Percentiles rank a stretch among this genome's conserved stretches.
phyloP scores from a whole-genome alignment of 1,284 basidiomycete species.

The Pascua sp. region DNA sequence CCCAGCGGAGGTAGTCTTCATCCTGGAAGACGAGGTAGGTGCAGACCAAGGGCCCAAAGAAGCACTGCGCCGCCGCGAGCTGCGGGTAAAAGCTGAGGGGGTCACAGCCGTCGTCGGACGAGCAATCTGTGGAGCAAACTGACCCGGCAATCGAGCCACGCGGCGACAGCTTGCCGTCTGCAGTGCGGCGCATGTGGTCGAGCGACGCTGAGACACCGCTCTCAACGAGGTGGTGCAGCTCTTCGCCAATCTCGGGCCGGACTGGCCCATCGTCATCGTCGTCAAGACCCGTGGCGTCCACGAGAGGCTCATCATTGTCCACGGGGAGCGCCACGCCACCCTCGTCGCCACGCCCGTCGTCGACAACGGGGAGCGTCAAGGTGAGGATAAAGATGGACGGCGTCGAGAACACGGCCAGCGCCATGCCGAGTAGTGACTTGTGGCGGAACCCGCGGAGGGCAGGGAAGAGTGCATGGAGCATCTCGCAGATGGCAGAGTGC shows the following conservation, averaged over 20 bases:
- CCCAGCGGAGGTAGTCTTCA: constrained; percentile 56
- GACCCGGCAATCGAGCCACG: not conserved
- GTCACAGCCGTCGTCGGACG: constrained; percentile 14
- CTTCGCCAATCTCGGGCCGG: constrained; percentile 27
- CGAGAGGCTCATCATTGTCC: constrained; percentile 30
- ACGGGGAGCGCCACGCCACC: constrained; percentile 37
- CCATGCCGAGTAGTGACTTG: constrained; percentile 69
- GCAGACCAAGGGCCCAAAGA: constrained; percentile 72
- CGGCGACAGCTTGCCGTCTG: not conserved
- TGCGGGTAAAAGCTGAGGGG: constrained; percentile 68
- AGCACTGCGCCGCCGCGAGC: constrained; percentile 74
- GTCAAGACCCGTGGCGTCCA: constrained; percentile 51
- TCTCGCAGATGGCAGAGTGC: not conserved
- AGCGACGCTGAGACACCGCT: constrained; percentile 20
- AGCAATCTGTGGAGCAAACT: not conserved
- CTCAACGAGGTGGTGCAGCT: constrained; percentile 42
- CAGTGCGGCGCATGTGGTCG: not conserved
- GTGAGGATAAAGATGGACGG: constrained; percentile 84
- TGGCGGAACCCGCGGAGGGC: constrained; percentile 71
- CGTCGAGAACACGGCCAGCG: constrained; percentile 73
- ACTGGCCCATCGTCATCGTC: constrained; percentile 27
- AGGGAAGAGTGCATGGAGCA: constrained; percentile 63
- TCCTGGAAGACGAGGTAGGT: constrained; percentile 66
- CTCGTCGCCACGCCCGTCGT: constrained; percentile 47
- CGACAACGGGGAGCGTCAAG: constrained; percentile 83